Percentiles rank a stretch among this genome's conserved stretches.
Conservation (phyloP, 805 yeast genomes). For the Candida tallmaniae region DNA sequence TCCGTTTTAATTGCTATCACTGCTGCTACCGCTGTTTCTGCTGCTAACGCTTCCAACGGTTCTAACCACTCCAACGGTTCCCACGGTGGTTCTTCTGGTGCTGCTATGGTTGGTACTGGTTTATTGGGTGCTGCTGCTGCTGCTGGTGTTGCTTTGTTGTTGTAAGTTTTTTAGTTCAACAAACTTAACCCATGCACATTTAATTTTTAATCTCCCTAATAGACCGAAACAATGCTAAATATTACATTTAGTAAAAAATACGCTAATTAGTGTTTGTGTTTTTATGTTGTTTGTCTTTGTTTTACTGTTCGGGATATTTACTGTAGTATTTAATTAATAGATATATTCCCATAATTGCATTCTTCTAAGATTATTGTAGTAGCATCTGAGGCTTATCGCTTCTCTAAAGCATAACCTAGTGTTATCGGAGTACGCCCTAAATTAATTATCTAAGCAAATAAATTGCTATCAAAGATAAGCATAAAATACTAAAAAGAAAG, state of each 20-base stretch:
- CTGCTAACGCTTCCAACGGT: slow-evolving; percentile 46
- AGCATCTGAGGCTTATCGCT: no score
- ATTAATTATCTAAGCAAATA: no score
- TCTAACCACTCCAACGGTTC: slow-evolving; percentile 36
- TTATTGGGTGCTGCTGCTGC: slow-evolving; percentile 80
- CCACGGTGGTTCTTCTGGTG: slow-evolving; percentile 16
- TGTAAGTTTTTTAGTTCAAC: slow-evolving; percentile 17
- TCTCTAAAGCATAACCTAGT: no score
- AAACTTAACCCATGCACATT: no score
- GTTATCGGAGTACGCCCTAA: no score
- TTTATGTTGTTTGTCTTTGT: not conserved
- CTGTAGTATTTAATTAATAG: slow-evolving; percentile 1
- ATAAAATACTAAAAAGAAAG: no score
- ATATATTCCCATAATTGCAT: slow-evolving; percentile 1
- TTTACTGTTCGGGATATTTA: not conserved
- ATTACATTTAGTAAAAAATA: no score
- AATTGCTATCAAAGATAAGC: no score
- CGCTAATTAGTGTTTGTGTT: not conserved
- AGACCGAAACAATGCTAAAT: no score
- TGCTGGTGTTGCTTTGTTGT: slow-evolving; percentile 65
- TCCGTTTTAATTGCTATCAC: slow-evolving; percentile 64
- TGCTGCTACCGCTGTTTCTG: slow-evolving; percentile 65
- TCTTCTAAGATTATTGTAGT: no score
- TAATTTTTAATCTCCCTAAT: no score
- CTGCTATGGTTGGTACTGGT: slow-evolving; percentile 62